Conservation (phyloP, 1,284 basidiomycete species). For the Lentinus polychrous region DNA sequence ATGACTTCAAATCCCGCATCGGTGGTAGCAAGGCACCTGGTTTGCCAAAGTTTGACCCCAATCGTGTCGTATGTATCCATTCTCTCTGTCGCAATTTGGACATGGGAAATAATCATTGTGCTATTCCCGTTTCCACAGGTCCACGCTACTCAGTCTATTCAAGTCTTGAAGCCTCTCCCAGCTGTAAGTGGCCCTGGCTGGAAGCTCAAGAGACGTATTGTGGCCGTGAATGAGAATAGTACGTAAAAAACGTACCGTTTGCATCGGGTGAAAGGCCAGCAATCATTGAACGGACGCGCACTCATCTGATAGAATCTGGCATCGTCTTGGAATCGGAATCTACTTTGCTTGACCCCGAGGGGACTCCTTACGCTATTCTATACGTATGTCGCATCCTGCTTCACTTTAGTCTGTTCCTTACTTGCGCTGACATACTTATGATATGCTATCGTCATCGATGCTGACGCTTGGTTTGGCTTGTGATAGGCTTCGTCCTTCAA, state of each 20-base stretch:
- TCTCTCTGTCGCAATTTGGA: neutral
- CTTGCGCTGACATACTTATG: neutral
- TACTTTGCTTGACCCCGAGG: slow-evolving; percentile 54
- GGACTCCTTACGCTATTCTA: slow-evolving; percentile 63
- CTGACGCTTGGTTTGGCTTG: neutral
- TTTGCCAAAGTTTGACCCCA: slow-evolving; percentile 59
- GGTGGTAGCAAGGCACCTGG: slow-evolving; percentile 43
- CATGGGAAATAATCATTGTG: slow-evolving; percentile 1
- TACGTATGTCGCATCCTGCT: slow-evolving; percentile 40
- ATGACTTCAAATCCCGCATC: slow-evolving; percentile 52
- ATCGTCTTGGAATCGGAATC: slow-evolving; percentile 66
- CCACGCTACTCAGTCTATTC: slow-evolving; percentile 68
- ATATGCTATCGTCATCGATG: neutral
- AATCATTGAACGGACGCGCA: neutral
- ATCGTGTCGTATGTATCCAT: slow-evolving; percentile 45
- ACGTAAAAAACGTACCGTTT: slow-evolving; percentile 18
- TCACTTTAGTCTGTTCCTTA: neutral
- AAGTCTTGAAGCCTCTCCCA: slow-evolving; percentile 65
- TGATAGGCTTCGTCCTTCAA: slow-evolving; percentile 64
- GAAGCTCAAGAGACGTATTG: slow-evolving; percentile 55
- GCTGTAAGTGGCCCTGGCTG: slow-evolving; percentile 59
- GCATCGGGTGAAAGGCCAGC: neutral
- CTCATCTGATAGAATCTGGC: slow-evolving; percentile 51
- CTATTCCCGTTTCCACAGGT: slow-evolving; percentile 35
- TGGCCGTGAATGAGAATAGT: slow-evolving; percentile 76